phyloP scores from a whole-genome alignment of 2,329 filamentous ascomycete species.

The Epichloe elymi region DNA sequence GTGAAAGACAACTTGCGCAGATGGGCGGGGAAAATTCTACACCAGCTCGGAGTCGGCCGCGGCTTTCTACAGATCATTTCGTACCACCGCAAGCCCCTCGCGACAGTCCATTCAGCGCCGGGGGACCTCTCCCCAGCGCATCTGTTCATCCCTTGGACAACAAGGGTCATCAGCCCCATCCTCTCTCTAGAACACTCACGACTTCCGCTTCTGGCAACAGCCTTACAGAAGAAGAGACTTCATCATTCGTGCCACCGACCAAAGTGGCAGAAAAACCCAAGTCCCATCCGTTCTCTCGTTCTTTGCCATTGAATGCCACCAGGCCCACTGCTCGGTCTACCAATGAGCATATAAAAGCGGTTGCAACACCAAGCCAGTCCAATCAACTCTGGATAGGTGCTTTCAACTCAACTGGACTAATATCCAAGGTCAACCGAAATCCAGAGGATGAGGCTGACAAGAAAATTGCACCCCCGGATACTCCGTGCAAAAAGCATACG shows the following conservation, averaged over 20 bases:
- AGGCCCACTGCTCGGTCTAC: slow-evolving; percentile 18
- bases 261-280: slow-evolving; percentile 15
- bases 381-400: slow-evolving; percentile 62
- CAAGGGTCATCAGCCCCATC: slow-evolving; percentile 50
- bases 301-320: slow-evolving; percentile 25
- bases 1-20: slow-evolving; percentile 40
- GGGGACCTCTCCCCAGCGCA: slow-evolving; percentile 38
- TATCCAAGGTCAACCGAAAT: slow-evolving; percentile 87
- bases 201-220: slow-evolving; percentile 78
- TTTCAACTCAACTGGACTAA: slow-evolving; percentile 86
- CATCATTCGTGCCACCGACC: slow-evolving; percentile 16
- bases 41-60: slow-evolving; percentile 50
- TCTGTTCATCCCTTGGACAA: slow-evolving; percentile 36
- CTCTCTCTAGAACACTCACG: slow-evolving; percentile 73
- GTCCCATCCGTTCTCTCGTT: slow-evolving; percentile 25
- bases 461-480: slow-evolving; percentile 77
- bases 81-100: slow-evolving; percentile 47
- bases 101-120: slow-evolving; percentile 51
- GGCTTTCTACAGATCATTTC: slow-evolving; percentile 70
- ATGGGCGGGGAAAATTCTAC: slow-evolving; percentile 41
- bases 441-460: slow-evolving; percentile 51
- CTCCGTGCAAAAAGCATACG: slow-evolving; percentile 80
- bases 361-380: slow-evolving; percentile 32
- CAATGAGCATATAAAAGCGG: slow-evolving; percentile 17
- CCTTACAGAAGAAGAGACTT: slow-evolving; percentile 59